Evolutionary conservation across 1,139 yeast species (phyloP).

Genomic region (Taphrina populina): DNA sequence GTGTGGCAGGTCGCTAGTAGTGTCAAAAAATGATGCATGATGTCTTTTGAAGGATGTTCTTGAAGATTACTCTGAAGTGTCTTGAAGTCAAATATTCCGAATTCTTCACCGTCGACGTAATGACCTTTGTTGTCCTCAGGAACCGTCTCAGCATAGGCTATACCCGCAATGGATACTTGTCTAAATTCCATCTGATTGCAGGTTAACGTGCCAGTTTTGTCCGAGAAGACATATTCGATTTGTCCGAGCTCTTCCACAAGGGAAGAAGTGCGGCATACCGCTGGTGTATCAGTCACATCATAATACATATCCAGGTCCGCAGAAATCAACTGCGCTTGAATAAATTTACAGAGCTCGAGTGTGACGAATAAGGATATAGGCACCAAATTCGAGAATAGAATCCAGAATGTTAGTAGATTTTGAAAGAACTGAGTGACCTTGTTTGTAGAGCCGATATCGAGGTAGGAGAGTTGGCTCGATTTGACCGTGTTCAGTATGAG

Average conservation of each 20-base stretch:
- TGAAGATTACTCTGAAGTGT: constrained; percentile 58
- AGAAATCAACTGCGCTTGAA: constrained; percentile 90
- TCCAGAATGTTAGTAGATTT: constrained; percentile 92
- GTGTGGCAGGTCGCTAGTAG: constrained; percentile 93
- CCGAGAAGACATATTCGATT: constrained; percentile 90
- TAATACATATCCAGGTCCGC: constrained; percentile 92
- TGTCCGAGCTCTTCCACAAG: constrained; percentile 96
- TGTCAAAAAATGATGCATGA: constrained; percentile 79
- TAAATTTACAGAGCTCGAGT: constrained; percentile 89
- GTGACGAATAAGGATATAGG: constrained; percentile 89
- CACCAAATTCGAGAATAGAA: constrained; percentile 87
- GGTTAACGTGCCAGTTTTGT: constrained; percentile 93
- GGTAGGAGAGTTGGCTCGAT: constrained; percentile 50
- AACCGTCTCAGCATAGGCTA: constrained; percentile 79
- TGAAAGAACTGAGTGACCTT: constrained; percentile 72
- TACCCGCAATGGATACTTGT: constrained; percentile 91
- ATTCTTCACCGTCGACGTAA: constrained; percentile 55
- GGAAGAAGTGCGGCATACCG: constrained; percentile 91
- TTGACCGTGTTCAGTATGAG: constrained; percentile 64
- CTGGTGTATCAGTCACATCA: constrained; percentile 84
- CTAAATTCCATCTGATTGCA: constrained; percentile 95
- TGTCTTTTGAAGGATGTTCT: constrained; percentile 51
- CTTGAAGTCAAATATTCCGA: constrained; percentile 74
- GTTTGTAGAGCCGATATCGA: constrained; percentile 68
- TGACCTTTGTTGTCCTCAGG: constrained; percentile 68